Evolutionary conservation across 768 basidiomycete genomes (phyloP), one percentile per base, ranked within the genome.

Genomic region (Filobasidium floriforme): DNA sequence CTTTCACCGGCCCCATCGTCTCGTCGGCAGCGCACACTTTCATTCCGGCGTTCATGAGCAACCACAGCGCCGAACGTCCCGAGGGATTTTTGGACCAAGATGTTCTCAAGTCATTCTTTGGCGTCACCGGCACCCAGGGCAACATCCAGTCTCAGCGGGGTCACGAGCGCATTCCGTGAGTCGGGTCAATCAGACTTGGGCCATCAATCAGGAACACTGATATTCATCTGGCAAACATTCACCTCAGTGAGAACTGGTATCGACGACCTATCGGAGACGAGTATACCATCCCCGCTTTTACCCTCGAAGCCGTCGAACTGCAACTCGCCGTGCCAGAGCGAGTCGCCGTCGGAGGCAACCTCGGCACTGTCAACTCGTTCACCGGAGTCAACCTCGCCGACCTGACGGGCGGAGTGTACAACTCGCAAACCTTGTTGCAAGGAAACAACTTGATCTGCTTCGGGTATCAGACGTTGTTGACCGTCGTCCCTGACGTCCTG

Each of bases 201-300:
- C 2, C 18, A 15, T 49, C 46, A 3, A 15, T 6, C 2, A 49
- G 5, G 12, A 49, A 18, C 22, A 18, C 46, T 49, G 46, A 22
- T 12, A 26, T 14, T 51, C 46, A 29, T 29, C 44, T 14, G 51
- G 1, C 24, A 19, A n/a, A 14, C 18, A 2, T 7, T 14, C 12
- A 0, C 10, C 2, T 7, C 40, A 64, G 63, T 7, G 43, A 59
- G 29, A 65, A 65, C 43, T 65, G 64, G 64, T 65, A 65, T 41
- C 64, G 64, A 12, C 64, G 64, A 51, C 64, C 64, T 24, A 65
- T 65, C 43, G 64, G 64, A 10, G 55, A 32, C 41, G 64, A 65
- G 11, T 65, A 65, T 55, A 44, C 57, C 41, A 65, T 65, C 19
- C 64, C 64, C 15, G 64, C 24, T 40, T 65, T 59, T 24, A 18